Evolutionary conservation across 805 yeast species (phyloP).

Genomic region (Spencermartinsiella europaea): DNA sequence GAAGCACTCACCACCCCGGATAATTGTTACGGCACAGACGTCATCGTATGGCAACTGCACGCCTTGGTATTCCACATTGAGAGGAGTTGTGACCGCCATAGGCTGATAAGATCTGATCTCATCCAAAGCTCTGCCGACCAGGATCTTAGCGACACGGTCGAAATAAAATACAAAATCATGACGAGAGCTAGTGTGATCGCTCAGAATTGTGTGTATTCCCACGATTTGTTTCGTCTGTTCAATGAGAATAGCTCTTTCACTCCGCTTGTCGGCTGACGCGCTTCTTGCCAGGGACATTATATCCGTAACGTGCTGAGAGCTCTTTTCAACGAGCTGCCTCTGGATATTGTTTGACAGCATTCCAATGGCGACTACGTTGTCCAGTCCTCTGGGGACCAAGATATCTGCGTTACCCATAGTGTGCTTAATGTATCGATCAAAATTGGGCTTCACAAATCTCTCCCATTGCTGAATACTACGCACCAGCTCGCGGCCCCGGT

Average conservation of each 20-base stretch:
- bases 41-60: slow-evolving; percentile 38
- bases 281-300: slow-evolving; percentile 52
- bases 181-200: slow-evolving; percentile 49
- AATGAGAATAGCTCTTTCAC: slow-evolving; percentile 25
- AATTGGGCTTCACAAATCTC: slow-evolving; percentile 85
- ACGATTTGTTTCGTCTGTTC: slow-evolving; percentile 56
- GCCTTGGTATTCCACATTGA: slow-evolving; percentile 28
- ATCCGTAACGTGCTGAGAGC: slow-evolving; percentile 60
- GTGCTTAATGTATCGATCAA: slow-evolving; percentile 67
- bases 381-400: slow-evolving; percentile 86
- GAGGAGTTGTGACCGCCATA: slow-evolving; percentile 40
- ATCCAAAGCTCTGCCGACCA: slow-evolving; percentile 67
- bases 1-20: slow-evolving; percentile 91
- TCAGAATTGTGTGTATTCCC: slow-evolving; percentile 67
- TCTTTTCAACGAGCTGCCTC: slow-evolving; percentile 62
- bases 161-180: slow-evolving; percentile 84
- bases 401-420: slow-evolving; percentile 78
- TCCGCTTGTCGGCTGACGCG: slow-evolving; percentile 1
- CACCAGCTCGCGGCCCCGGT: slow-evolving; percentile 75
- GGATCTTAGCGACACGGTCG: slow-evolving; percentile 68
- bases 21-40: slow-evolving; percentile 68
- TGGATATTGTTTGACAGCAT: slow-evolving; percentile 75
- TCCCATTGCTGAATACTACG: slow-evolving; percentile 91
- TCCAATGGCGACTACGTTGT: slow-evolving; percentile 72
- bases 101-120: slow-evolving; percentile 23